These are phyloP conservation scores for Yamadazyma diddensiae DNA, from an alignment of 1,139 yeast species.

Conservation along the genomic window DNA sequence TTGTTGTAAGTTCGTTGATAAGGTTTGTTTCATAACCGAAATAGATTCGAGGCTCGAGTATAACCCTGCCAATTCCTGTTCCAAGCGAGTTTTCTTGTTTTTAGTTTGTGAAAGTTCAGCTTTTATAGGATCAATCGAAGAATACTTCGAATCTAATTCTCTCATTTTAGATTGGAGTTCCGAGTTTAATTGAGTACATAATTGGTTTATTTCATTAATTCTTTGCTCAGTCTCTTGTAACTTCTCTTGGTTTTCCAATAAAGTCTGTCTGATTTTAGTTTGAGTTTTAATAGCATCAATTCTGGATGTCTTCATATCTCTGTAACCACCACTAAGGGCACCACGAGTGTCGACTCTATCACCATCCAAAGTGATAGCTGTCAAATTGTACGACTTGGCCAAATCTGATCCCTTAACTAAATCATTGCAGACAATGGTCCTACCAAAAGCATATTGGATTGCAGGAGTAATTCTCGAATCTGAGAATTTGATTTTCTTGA, in stretches of 20 bases:
- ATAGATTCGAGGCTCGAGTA: conserved; percentile 21
- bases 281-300: conserved; percentile 65
- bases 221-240: conserved; percentile 19
- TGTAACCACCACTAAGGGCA: conserved; percentile 84
- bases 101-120: conserved; percentile 39
- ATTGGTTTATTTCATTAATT: conserved; percentile 25
- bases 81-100: conserved; percentile 37
- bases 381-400: conserved; percentile 59
- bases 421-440: conserved; percentile 72
- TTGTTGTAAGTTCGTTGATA: conserved; percentile 32
- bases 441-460: conserved; percentile 76
- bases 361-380: conserved; percentile 88
- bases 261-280: conserved; percentile 49
- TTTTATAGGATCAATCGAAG: conserved; percentile 44
- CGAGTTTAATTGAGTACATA: conserved; percentile 34
- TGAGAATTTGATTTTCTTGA: conserved; percentile 66
- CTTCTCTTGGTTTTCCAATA: conserved; percentile 32
- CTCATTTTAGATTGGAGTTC: conserved; percentile 45
- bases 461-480: conserved; percentile 54
- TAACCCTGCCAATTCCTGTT: conserved; percentile 40
- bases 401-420: conserved; percentile 67
- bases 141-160: conserved; percentile 29
- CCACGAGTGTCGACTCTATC: conserved; percentile 85
- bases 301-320: conserved; percentile 66
- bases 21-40: conserved; percentile 22